Conservation (phyloP, 2,329 filamentous ascomycete genomes). For the Pseudopithomyces chartarum region DNA sequence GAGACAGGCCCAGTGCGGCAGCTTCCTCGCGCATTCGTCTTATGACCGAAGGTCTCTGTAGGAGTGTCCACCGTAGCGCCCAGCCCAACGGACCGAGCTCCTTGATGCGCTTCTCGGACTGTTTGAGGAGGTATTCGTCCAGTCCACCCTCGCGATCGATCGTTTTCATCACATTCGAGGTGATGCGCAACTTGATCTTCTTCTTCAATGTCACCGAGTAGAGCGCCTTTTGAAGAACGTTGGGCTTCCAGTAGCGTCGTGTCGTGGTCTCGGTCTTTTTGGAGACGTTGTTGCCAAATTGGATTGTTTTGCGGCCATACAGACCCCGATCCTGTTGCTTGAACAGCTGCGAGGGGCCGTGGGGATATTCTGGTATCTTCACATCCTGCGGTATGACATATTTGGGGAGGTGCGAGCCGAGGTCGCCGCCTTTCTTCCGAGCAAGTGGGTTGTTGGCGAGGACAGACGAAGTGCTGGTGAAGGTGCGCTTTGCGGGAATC, state of each 20-base stretch:
- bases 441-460: conserved; percentile 33
- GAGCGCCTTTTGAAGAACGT: conserved; percentile 70
- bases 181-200: conserved; percentile 70
- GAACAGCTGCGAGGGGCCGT: conserved; percentile 71
- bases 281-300: conserved; percentile 79
- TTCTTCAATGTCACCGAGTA: conserved; percentile 67
- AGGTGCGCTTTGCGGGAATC: conserved; percentile 28
- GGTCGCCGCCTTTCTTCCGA: conserved; percentile 38
- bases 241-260: conserved; percentile 75
- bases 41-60: conserved; percentile 75
- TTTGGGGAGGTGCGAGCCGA: conserved; percentile 43
- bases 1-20: conserved; percentile 66
- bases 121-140: conserved; percentile 87
- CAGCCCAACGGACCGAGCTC: conserved; percentile 90
- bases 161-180: conserved; percentile 64
- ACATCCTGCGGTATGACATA: conserved; percentile 36
- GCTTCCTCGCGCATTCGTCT: conserved; percentile 70
- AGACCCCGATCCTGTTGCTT: conserved; percentile 81
- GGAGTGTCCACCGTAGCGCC: conserved; percentile 85
- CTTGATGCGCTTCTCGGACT: conserved; percentile 76
- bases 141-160: conserved; percentile 87
- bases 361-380: conserved; percentile 65
- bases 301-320: conserved; percentile 72
- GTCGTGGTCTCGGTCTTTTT: conserved; percentile 71
- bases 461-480: conserved; percentile 31